These are phyloP conservation scores for Fusarium euwallaceae DNA, from an alignment of 2,329 filamentous ascomycete genomes.

Conservation along the genomic window DNA sequence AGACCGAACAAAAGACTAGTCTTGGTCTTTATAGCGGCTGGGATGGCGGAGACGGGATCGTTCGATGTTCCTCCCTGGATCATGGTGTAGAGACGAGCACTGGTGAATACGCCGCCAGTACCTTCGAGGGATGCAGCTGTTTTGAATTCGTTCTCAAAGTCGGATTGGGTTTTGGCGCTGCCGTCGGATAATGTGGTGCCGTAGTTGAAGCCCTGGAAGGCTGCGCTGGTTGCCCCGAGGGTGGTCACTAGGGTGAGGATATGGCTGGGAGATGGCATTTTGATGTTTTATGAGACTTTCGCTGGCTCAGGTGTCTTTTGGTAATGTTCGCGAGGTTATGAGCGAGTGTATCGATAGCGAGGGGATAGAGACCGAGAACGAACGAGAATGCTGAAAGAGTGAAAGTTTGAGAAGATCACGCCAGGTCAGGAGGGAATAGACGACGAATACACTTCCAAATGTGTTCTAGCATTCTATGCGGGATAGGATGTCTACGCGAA, in stretches of 20 bases:
- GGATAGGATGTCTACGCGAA: not conserved
- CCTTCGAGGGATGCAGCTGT: constrained; percentile 73
- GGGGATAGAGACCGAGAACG: constrained; percentile 3
- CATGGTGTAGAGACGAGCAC: constrained; percentile 82
- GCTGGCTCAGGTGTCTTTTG: not conserved
- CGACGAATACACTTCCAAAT: constrained; percentile 28
- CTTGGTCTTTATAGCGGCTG: constrained; percentile 84
- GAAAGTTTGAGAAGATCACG: constrained; percentile 1
- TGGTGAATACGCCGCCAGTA: constrained; percentile 73
- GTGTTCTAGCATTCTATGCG: constrained; percentile 16
- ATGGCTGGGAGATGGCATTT: constrained; percentile 47
- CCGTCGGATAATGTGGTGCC: constrained; percentile 73
- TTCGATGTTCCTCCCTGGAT: constrained; percentile 76
- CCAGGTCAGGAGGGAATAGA: constrained; percentile 3
- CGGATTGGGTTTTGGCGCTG: constrained; percentile 69
- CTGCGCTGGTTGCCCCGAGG: constrained; percentile 53
- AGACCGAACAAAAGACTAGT: constrained; percentile 85
- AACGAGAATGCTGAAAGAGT: not conserved
- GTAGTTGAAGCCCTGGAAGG: constrained; percentile 79
- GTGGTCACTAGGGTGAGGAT: constrained; percentile 53
- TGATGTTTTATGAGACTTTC: constrained; percentile 3
- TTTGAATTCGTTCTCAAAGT: constrained; percentile 80
- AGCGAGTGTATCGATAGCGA: constrained; percentile 33
- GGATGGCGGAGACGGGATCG: constrained; percentile 78
- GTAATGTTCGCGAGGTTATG: not conserved